Evolutionary conservation across 352 stramenopile species (phyloP).

Genomic region (Phytophthora aleatoria): DNA sequence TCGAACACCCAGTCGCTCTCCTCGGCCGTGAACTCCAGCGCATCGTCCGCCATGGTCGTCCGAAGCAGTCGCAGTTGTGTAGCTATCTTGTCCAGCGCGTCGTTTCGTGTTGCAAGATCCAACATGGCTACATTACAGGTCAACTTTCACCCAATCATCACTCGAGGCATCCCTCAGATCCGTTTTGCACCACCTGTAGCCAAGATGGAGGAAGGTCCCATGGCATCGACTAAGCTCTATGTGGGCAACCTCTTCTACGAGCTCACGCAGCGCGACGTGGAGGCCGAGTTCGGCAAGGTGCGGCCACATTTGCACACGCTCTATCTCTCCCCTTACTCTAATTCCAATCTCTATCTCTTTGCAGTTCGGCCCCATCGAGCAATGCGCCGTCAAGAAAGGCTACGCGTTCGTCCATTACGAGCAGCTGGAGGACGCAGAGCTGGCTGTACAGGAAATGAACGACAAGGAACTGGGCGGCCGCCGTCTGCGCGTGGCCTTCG

Average conservation of each 20-base stretch:
- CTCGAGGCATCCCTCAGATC: conserved; percentile 10
- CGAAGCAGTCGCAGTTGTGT: background rate
- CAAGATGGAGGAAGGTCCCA: conserved; percentile 22
- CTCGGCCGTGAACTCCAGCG: conserved; percentile 53
- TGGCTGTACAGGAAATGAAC: conserved; percentile 56
- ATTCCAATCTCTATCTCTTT: conserved; percentile 1
- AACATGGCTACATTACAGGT: conserved; percentile 28
- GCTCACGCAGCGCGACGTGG: conserved; percentile 46
- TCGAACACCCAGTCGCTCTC: conserved; percentile 90
- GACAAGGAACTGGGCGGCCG: conserved; percentile 49
- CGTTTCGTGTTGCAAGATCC: conserved; percentile 38
- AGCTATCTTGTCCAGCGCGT: conserved; percentile 7
- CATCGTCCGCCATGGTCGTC: conserved; percentile 11
- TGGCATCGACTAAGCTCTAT: conserved; percentile 67
- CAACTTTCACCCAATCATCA: conserved; percentile 9
- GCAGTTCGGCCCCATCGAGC: conserved; percentile 55
- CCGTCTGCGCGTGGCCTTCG: conserved; percentile 52
- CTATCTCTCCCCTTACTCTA: background rate
- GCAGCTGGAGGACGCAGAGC: conserved; percentile 48
- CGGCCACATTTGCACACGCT: background rate
- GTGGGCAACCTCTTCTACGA: conserved; percentile 69
- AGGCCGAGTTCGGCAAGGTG: conserved; percentile 57
- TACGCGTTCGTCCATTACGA: conserved; percentile 65
- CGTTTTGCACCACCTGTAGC: conserved; percentile 8
- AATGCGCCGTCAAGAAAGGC: conserved; percentile 61